Conservation (phyloP, 306 rosid species). For the Corylus heterophylla region DNA sequence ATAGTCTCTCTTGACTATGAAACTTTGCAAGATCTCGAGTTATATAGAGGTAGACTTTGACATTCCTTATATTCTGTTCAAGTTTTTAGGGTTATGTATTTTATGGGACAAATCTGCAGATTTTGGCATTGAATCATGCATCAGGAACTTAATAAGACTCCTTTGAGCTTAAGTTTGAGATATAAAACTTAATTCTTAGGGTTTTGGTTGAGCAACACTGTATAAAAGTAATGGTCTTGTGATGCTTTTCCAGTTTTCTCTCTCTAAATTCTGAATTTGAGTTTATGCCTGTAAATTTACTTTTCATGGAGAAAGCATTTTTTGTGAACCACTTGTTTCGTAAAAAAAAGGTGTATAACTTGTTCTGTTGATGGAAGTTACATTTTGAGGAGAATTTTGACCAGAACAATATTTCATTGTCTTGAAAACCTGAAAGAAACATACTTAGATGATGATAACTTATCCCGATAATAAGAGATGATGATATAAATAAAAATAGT, state of each 20-base stretch:
- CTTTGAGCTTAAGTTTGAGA: not conserved
- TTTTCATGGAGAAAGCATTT: not conserved
- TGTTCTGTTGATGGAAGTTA: not conserved
- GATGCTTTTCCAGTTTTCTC: not conserved
- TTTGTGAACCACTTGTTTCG: not conserved
- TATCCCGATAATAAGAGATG: not conserved
- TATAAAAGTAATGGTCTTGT: not conserved
- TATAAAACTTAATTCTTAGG: not conserved
- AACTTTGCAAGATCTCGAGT: constrained; percentile 61
- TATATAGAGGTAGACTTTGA: constrained; percentile 48
- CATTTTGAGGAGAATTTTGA: not conserved
- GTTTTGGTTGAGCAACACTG: not conserved
- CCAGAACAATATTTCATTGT: not conserved
- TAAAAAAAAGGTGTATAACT: not conserved
- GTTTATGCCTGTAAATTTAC: not conserved
- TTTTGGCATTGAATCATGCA: not conserved
- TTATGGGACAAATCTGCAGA: constrained; percentile 3
- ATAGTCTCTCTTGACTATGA: constrained; percentile 63
- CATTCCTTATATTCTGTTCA: constrained; percentile 9
- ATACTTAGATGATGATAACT: not conserved
- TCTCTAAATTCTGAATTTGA: not conserved
- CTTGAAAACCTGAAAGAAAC: not conserved
- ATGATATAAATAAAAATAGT: not conserved
- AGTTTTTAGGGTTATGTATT: constrained; percentile 8
- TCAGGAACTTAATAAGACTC: not conserved